Conservation (phyloP, 345 rosid species). For the Eucalyptus microcorys region DNA sequence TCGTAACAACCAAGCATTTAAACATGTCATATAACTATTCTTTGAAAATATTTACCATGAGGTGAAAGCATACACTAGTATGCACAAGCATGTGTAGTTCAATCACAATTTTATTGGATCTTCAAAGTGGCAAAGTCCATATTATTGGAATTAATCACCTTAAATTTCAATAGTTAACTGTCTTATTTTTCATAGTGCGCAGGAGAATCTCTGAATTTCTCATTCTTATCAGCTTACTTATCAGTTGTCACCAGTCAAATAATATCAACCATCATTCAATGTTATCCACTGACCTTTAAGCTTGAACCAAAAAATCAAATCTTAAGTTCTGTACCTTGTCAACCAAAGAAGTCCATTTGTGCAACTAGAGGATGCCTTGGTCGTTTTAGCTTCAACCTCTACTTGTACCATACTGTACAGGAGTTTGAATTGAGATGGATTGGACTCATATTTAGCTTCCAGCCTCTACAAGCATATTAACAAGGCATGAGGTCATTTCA, state of each 20-base stretch:
- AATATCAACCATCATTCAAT: not conserved
- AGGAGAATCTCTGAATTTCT: not conserved
- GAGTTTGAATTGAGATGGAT: conserved; percentile 51
- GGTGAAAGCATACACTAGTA: not conserved
- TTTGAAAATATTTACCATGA: not conserved
- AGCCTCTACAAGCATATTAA: conserved; percentile 40
- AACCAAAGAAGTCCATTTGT: conserved; percentile 97
- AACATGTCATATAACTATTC: not conserved
- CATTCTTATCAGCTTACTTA: not conserved
- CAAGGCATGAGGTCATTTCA: not conserved
- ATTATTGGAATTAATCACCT: not conserved
- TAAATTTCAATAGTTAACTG: not conserved
- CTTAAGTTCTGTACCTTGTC: conserved; percentile 43
- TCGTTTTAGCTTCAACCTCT: conserved; percentile 69
- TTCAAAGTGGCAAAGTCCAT: not conserved
- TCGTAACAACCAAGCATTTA: not conserved
- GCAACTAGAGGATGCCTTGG: conserved; percentile 84
- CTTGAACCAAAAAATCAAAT: not conserved
- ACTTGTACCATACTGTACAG: conserved; percentile 71
- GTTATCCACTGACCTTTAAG: not conserved
- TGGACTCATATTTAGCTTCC: conserved; percentile 61
- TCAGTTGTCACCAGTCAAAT: not conserved
- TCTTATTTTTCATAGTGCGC: not conserved
- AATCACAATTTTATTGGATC: not conserved
- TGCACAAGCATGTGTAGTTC: not conserved